Percentiles rank a stretch among this genome's conserved stretches.
Evolutionary conservation across 2,329 filamentous ascomycete genomes (phyloP).

Genomic region (Fusarium keratoplasticum): DNA sequence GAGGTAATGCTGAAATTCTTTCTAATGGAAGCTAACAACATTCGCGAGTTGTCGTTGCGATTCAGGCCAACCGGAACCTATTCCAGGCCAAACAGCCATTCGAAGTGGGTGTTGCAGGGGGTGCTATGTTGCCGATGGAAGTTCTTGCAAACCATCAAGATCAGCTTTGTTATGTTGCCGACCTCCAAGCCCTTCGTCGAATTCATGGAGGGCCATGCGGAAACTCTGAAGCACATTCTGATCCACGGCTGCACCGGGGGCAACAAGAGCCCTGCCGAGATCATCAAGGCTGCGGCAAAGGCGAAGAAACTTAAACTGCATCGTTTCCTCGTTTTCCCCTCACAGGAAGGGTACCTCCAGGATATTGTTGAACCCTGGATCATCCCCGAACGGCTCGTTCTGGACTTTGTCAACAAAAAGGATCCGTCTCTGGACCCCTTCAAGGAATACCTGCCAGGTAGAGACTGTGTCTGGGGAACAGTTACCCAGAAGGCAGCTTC

Average conservation of each 20-base stretch:
- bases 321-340: slow-evolving; percentile 5
- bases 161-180: neutral
- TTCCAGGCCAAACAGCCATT: neutral
- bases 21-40: neutral
- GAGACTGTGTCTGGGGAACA: neutral
- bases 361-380: neutral
- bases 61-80: neutral
- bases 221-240: slow-evolving; percentile 9
- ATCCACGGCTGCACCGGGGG: too few species aligned
- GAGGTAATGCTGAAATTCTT: neutral
- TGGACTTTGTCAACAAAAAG: slow-evolving; percentile 8
- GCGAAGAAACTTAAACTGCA: neutral
- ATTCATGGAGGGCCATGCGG: neutral
- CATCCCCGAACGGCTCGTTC: neutral
- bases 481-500: neutral
- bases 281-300: neutral
- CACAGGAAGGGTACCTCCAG: too few species aligned
- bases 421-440: neutral
- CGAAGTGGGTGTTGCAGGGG: neutral
- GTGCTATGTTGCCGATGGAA: neutral
- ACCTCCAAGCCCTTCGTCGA: neutral
- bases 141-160: neutral
- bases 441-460: neutral
- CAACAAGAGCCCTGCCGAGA: too few species aligned
- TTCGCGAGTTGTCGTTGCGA: slow-evolving; percentile 5